Percentiles rank a stretch among this genome's conserved stretches.
Conservation (phyloP, 78 protist genomes). For the Polysphondylium violaceum region DNA sequence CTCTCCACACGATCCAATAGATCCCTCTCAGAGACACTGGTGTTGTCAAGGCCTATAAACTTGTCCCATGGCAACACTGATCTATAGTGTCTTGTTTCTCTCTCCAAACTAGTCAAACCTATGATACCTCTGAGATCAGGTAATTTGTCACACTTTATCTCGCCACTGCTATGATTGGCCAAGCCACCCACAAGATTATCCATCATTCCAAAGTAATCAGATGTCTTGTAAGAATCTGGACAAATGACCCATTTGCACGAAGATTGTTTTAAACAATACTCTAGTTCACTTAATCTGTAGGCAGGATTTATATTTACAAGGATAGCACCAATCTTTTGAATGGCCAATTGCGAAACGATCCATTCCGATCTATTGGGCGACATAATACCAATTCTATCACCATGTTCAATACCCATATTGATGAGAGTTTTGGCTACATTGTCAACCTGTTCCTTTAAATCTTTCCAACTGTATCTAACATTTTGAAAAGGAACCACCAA, state of each 20-base stretch:
- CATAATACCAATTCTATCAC: constrained; percentile 87
- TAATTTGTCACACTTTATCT: no score
- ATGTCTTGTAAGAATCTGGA: no score
- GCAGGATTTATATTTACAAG: constrained; percentile 89
- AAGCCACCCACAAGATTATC: no score
- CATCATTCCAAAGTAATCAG: no score
- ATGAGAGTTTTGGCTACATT: constrained; percentile 17
- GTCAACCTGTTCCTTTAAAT: background rate
- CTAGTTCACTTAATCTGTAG: constrained; percentile 75
- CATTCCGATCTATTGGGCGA: constrained; percentile 85
- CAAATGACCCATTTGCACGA: background rate
- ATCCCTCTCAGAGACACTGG: constrained; percentile 1
- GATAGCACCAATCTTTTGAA: constrained; percentile 76
- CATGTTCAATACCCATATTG: constrained; percentile 35
- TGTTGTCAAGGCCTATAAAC: no score
- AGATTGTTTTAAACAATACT: background rate
- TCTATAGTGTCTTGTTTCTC: no score
- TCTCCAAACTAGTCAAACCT: no score
- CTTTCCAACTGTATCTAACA: constrained; percentile 27
- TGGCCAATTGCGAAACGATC: constrained; percentile 77
- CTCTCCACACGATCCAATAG: background rate
- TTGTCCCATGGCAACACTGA: no score
- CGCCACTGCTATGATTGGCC: no score
- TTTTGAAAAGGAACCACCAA: no score
- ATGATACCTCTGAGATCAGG: no score